These are phyloP conservation scores for Dictyostelium intermedium DNA, from an alignment of 78 protist genomes.

Conservation along the genomic window DNA sequence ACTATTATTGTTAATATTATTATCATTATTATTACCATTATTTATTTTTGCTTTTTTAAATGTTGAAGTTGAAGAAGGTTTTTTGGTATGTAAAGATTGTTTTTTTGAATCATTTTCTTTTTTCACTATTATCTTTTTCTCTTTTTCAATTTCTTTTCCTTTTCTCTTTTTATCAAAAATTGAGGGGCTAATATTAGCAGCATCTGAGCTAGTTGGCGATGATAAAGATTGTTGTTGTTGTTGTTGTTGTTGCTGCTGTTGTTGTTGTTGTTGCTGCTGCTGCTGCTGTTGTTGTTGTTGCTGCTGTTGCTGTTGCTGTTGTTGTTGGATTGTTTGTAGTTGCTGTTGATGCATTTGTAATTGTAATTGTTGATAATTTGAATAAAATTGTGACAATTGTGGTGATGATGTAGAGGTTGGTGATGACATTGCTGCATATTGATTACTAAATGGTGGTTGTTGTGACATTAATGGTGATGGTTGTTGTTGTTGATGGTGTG, in stretches of 20 bases:
- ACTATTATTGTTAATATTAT: background rate
- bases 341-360: background rate
- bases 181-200: background rate
- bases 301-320: background rate
- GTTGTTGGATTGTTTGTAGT: background rate
- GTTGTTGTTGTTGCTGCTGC: background rate
- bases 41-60: background rate
- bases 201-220: background rate
- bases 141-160: background rate
- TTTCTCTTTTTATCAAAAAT: background rate
- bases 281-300: background rate
- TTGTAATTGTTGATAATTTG: background rate
- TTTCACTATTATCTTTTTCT: background rate
- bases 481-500: background rate
- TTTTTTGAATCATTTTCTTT: background rate
- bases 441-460: background rate
- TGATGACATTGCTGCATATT: background rate
- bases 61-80: background rate
- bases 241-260: background rate
- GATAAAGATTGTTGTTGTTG: background rate
- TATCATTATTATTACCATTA: background rate
- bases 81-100: background rate
- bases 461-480: background rate
- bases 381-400: background rate
- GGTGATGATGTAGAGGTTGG: background rate